These are phyloP conservation scores for Wallemia hederae DNA, from an alignment of 1,284 basidiomycete genomes.

Conservation along the genomic window DNA sequence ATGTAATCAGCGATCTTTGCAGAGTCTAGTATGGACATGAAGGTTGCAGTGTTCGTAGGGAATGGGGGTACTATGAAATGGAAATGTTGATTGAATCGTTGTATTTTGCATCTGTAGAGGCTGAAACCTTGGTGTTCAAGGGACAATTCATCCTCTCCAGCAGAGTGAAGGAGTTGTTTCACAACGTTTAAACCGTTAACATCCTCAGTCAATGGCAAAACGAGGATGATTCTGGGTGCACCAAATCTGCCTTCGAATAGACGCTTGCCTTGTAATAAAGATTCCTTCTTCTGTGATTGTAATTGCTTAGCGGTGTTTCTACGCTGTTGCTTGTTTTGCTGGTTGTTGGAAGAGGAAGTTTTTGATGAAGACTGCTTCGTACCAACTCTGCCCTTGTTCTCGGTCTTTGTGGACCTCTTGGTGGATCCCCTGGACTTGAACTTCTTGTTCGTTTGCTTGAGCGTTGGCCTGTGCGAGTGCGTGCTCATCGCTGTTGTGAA, in stretches of 20 bases:
- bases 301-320: constrained; percentile 50
- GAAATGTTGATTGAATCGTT: constrained; percentile 61
- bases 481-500: neutral
- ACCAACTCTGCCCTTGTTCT: neutral
- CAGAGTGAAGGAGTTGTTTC: constrained; percentile 29
- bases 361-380: neutral
- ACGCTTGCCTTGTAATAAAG: constrained; percentile 34
- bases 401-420: neutral
- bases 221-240: constrained; percentile 44
- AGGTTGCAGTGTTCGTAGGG: constrained; percentile 21
- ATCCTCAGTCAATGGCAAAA: constrained; percentile 44
- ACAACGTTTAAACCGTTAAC: constrained; percentile 27
- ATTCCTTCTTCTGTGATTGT: constrained; percentile 36
- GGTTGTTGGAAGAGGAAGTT: neutral
- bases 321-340: constrained; percentile 33
- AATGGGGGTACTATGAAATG: constrained; percentile 49
- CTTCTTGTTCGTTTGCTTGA: neutral
- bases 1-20: constrained; percentile 78
- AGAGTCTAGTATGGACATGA: constrained; percentile 58
- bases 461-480: neutral
- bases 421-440: neutral
- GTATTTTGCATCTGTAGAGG: constrained; percentile 42
- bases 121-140: constrained; percentile 27
- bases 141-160: constrained; percentile 27
- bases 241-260: constrained; percentile 48